phyloP scores from a whole-genome alignment of 306 rosid species.

The Crataegus laevigata region DNA sequence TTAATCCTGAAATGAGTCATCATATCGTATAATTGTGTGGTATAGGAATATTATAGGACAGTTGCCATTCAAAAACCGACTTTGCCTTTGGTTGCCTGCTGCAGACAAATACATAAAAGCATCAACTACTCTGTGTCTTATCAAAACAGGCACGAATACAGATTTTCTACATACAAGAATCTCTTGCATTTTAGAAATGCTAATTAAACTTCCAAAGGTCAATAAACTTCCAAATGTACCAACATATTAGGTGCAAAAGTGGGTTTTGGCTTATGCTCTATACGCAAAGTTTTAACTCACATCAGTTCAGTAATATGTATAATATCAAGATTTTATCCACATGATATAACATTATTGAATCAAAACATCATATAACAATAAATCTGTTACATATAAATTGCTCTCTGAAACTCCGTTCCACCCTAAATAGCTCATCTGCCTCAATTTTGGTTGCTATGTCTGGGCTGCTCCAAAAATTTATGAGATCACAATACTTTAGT shows the following conservation, averaged over 20 bases:
- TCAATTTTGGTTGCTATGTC: too few species aligned
- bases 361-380: neutral
- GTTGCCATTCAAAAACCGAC: neutral
- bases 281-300: neutral
- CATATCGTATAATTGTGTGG: neutral
- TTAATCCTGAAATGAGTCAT: neutral
- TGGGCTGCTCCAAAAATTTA: too few species aligned
- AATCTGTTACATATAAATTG: too few species aligned
- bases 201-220: too few species aligned
- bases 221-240: neutral
- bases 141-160: neutral
- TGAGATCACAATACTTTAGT: neutral
- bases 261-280: neutral
- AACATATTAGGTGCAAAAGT: neutral
- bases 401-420: neutral
- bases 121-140: neutral
- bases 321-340: neutral
- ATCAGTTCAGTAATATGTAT: neutral
- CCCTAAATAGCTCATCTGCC: too few species aligned
- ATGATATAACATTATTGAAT: too few species aligned
- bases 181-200: neutral
- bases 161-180: neutral
- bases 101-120: neutral
- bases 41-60: conserved; percentile 1
- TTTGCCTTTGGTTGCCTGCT: neutral